Base-by-base conservation (phyloP, 2,329 filamentous ascomycete genomes). In the Ramularia collo-cygni region DNA sequence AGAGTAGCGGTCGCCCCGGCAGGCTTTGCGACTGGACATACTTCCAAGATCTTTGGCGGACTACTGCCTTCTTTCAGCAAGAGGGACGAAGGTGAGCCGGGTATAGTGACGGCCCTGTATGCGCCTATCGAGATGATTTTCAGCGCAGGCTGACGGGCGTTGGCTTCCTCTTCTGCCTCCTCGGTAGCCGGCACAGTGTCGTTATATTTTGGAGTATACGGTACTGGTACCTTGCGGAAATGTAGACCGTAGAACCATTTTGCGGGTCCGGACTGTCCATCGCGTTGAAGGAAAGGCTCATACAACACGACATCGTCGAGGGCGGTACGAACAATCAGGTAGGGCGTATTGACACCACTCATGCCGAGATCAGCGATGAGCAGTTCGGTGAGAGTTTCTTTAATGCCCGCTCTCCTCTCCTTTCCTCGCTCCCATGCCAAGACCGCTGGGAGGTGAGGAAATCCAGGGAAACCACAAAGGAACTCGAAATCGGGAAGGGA, bases 221-320 rank as follows among this genome's bases (percentile, higher is more conserved):
- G 69, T 51, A 90, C 88, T 1, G 77, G 64, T 1, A 84, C 65
- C 61, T 95, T 95, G 40, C 82, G 71, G 62, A 94, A 95, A 39
- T 79, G 76, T 8, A 95, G 67, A 6, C 72, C 75, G 16, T 68
- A 65, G 1, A 74, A 67, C 50, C 81, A 72, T 4, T 40, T 19
- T 7, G 40, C 40, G 6, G 6, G 6, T 24, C 21, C 21, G n/a
- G n/a, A n/a, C n/a, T n/a, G n/a, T n/a, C n/a, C n/a, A n/a, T n/a
- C n/a, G n/a, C n/a, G n/a, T n/a, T n/a, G n/a, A n/a, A n/a, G n/a
- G 52, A 87, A 83, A 1, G 90, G 88, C 58, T 92, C 80, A 59
- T 96, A 98, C 32, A 96, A 75, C 8, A 83, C 83, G 24, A 96
- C 67, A 57, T 96, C 89, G 48, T 95, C 83, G 43, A 78, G 81